Evolutionary conservation across 2,329 filamentous ascomycete genomes (phyloP), one percentile per base, ranked within the genome.

Genomic region (Bimuria novae-zelandiae): DNA sequence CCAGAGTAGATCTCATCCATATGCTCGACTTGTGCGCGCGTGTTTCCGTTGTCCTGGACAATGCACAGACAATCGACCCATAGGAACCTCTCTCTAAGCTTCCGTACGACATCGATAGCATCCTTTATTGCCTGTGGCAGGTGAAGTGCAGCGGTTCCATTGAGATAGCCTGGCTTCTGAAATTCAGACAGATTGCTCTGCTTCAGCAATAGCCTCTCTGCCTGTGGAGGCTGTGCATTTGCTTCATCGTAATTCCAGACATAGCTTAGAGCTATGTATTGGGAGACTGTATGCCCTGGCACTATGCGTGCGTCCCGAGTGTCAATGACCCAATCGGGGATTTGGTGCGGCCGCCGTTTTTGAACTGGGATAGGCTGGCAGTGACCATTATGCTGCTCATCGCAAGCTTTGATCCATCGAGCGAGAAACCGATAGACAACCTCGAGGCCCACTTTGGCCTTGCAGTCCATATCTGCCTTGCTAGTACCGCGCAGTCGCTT

Each of bases 51-150:
- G 17, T 56, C 40, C 32, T 59, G 56, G 11, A 56, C 41, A 19
- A 56, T 53, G 23, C 54, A 56, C 27, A 53, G 22, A 17, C 50
- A 48, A 42, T 56, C 50, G 27, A 51, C 46, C 54, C 50, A 56
- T 16, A 53, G 41, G 36, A 43, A 53, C 23, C 33, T 47, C 41
- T 42, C 17, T 40, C 42, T 44, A 45, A 56, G 42, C 41, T 33
- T 52, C 5, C 33, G 39, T 42, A 52, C 45, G 2, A 56, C 3
- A 19, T 49, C 32, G 14, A 56, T 50, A 23, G 49, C 25, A 37
- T 56, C 45, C 27, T 3, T 23, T 12, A 41, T 16, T 19, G 8
- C 11, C 5, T 12, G 11, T 41, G 37, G 21, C n/a, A n/a, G n/a
- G n/a, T n/a, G 19, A 41, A 5, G 14, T n/a, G 37, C n/a, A 5